Percentiles rank a stretch among this genome's conserved stretches.
phyloP scores from a whole-genome alignment of 2,329 filamentous ascomycete species.

The Penicillium sp. region DNA sequence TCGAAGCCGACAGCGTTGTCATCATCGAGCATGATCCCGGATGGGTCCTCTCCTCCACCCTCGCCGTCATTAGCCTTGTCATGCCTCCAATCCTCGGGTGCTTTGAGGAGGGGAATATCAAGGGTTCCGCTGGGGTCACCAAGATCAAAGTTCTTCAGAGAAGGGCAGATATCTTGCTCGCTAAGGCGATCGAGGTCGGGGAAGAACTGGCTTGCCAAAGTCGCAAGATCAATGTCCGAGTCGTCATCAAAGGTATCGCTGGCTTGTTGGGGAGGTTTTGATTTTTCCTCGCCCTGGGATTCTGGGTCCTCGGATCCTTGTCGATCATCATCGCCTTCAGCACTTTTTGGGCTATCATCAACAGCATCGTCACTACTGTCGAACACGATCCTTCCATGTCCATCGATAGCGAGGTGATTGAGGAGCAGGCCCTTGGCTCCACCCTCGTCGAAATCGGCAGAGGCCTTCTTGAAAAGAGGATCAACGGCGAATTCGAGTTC shows the following conservation, averaged over 20 bases:
- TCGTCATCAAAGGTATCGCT: conserved; percentile 51
- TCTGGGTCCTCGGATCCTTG: conserved; percentile 51
- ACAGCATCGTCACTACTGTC: conserved; percentile 90
- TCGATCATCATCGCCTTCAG: conserved; percentile 35
- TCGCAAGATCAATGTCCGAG: conserved; percentile 75
- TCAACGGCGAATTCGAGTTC: conserved; percentile 96
- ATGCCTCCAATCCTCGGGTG: conserved; percentile 79
- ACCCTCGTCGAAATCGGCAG: conserved; percentile 96
- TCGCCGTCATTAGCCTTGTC: conserved; percentile 62
- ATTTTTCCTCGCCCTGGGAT: conserved; percentile 49
- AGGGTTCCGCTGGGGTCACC: conserved; percentile 81
- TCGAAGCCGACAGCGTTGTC: conserved; percentile 83
- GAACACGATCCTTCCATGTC: conserved; percentile 89
- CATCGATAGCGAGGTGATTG: conserved; percentile 96
- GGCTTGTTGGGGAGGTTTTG: conserved; percentile 33
- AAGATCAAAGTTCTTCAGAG: conserved; percentile 89
- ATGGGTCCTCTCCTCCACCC: conserved; percentile 64
- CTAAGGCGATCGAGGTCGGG: conserved; percentile 76
- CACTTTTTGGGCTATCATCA: conserved; percentile 51
- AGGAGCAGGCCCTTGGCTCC: conserved; percentile 92
- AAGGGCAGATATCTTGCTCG: conserved; percentile 89
- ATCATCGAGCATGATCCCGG: conserved; percentile 82
- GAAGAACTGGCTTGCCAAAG: conserved; percentile 80
- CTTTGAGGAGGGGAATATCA: conserved; percentile 89
- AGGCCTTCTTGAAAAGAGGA: conserved; percentile 98